Evolutionary conservation across 2,329 filamentous ascomycete species (phyloP), one percentile per base, ranked within the genome.

Genomic region (Bipolaris oryzae): DNA sequence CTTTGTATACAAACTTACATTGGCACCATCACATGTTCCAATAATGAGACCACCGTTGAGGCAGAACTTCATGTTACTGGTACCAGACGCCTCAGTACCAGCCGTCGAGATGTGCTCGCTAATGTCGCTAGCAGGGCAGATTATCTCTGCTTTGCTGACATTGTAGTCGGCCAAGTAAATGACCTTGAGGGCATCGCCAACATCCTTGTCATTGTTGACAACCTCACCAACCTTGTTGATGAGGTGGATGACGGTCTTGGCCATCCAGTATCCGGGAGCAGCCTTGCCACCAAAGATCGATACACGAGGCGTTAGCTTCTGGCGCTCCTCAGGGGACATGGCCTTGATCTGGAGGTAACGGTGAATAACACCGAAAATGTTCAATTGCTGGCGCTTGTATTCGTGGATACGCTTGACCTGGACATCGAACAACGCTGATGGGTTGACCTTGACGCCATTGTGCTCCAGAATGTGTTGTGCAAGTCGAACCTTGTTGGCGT

Each of bases 21-120:
- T 99, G 62, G 95, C 95, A 74, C 95, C 95, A 72, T 99, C 95
- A 74, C 94, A 97, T 18, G 95, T 99, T 68, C 95, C 95, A 68
- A 99, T 99, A 72, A 99, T 96, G 60, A 99, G 82, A 62, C 95
- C 95, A 63, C 95, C 95, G 71, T 98, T 99, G 71, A 99, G 84
- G 13, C 97, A 95, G 77, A 99, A 99, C 79, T 99, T 99, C 95
- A 99, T 99, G 86, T 99, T 99, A 72, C 91, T 96, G 11, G 92
- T 96, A 61, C 94, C 94, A 62, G 83, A 86, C 23, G 85, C 87
- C 69, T 99, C 95, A 1, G 95, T 99, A 47, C 95, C 95, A 35
- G 95, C 95, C 21, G 95, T 99, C 2, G 95, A 98, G 72, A 99
- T 99, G 76, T 99, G 95, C 81, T 99, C 95, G 78, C 92, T 96